phyloP scores from a whole-genome alignment of 2,329 filamentous ascomycete genomes.

The Ramularia endophylla region DNA sequence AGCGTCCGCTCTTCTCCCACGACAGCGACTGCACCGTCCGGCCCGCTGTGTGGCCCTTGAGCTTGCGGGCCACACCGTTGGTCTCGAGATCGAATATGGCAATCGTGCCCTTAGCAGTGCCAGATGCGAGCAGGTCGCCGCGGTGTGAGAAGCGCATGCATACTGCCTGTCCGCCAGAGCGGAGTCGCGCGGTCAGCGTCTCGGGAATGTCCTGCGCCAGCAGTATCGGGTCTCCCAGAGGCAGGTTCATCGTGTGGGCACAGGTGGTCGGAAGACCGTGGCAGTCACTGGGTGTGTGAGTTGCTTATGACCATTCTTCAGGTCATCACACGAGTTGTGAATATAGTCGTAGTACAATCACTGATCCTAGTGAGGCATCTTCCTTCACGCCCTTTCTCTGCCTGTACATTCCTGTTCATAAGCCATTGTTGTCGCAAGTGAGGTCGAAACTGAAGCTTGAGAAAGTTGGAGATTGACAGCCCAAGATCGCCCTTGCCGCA shows the following conservation, averaged over 20 bases:
- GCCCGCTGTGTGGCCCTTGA: slow-evolving; percentile 71
- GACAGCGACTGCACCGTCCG: slow-evolving; percentile 90
- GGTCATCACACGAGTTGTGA: too few species aligned
- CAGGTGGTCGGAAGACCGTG: too few species aligned
- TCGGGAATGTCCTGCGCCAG: slow-evolving; percentile 82
- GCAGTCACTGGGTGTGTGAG: too few species aligned
- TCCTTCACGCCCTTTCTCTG: too few species aligned
- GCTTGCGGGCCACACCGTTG: slow-evolving; percentile 89
- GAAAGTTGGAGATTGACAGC: not conserved
- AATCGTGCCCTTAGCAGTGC: slow-evolving; percentile 83
- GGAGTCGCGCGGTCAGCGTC: slow-evolving; percentile 78
- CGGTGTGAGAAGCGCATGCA: slow-evolving; percentile 83
- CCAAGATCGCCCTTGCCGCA: too few species aligned
- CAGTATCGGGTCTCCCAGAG: slow-evolving; percentile 65
- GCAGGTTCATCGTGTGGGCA: slow-evolving; percentile 56
- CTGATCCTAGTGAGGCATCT: not conserved
- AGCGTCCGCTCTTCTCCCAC: slow-evolving; percentile 89
- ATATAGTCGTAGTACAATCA: not conserved
- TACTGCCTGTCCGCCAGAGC: slow-evolving; percentile 58
- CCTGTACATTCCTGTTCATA: too few species aligned
- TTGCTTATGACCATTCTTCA: too few species aligned
- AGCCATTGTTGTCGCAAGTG: too few species aligned
- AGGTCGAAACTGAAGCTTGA: not conserved
- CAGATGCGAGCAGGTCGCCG: slow-evolving; percentile 91
- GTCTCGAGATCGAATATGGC: slow-evolving; percentile 98